Percentiles rank a stretch among this genome's conserved stretches.
These are phyloP conservation scores for Ascosphaera aggregata DNA, from an alignment of 2,329 filamentous ascomycete species.

Conservation along the genomic window DNA sequence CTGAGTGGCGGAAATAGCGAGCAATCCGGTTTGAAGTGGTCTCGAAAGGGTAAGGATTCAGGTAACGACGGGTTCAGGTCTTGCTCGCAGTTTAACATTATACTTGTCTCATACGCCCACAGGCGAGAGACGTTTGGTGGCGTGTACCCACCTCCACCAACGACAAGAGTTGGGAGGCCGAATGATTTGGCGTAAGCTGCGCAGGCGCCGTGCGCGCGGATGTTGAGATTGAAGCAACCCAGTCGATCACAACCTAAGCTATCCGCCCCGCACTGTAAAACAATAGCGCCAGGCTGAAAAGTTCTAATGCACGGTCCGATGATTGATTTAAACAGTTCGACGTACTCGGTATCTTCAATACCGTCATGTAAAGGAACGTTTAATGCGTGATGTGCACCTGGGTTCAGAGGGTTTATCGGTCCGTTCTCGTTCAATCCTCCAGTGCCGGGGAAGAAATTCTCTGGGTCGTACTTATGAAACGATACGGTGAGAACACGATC, in stretches of 20 bases:
- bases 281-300: constrained; percentile 78
- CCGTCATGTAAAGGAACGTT: constrained; percentile 82
- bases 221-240: constrained; percentile 90
- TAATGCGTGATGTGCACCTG: constrained; percentile 69
- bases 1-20: constrained; percentile 74
- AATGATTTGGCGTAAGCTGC: constrained; percentile 71
- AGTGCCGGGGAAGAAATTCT: constrained; percentile 71
- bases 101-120: constrained; percentile 90
- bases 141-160: constrained; percentile 90
- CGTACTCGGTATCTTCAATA: constrained; percentile 78
- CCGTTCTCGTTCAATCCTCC: constrained; percentile 73
- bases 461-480: constrained; percentile 87
- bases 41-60: constrained; percentile 57
- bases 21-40: constrained; percentile 73
- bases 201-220: constrained; percentile 80
- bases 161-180: constrained; percentile 60
- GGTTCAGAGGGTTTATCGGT: constrained; percentile 58
- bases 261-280: constrained; percentile 88
- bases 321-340: constrained; percentile 59
- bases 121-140: constrained; percentile 88
- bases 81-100: constrained; percentile 54
- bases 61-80: constrained; percentile 54
- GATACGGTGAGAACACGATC: constrained; percentile 82
- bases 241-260: constrained; percentile 81
- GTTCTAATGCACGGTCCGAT: constrained; percentile 55